Conservation (phyloP, 208 protist species). For the Sergeia podlipaevii region DNA sequence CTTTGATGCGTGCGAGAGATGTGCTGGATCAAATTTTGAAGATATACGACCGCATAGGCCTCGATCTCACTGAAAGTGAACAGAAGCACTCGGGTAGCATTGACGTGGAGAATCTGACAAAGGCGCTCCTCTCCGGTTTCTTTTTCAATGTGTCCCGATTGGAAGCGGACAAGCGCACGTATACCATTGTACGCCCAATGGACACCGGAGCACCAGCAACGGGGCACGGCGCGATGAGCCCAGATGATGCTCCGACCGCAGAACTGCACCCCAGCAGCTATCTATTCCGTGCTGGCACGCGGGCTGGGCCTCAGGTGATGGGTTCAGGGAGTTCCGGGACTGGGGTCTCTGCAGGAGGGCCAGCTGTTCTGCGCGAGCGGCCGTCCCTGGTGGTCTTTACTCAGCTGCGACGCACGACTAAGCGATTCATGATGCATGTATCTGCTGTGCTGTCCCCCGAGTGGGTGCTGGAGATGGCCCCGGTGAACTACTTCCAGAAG, state of each 20-base stretch:
- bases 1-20: constrained; percentile 75
- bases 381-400: constrained; percentile 82
- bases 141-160: constrained; percentile 89
- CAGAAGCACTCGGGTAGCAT: constrained; percentile 18
- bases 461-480: constrained; percentile 59
- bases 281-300: constrained; percentile 46
- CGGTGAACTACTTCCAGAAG: constrained; percentile 78
- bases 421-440: constrained; percentile 89
- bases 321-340: background rate
- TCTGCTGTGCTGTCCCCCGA: constrained; percentile 62
- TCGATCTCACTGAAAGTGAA: constrained; percentile 37
- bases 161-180: constrained; percentile 69
- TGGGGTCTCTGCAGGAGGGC: constrained; percentile 1
- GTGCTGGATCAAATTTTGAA: constrained; percentile 86
- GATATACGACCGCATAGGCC: constrained; percentile 74
- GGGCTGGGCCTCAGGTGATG: background rate
- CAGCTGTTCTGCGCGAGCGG: constrained; percentile 37
- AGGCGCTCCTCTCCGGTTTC: constrained; percentile 76
- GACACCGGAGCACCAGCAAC: constrained; percentile 31
- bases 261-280: constrained; percentile 85
- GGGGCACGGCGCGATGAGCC: constrained; percentile 1
- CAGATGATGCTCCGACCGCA: constrained; percentile 25
- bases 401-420: constrained; percentile 77
- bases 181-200: constrained; percentile 73
- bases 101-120: constrained; percentile 59